phyloP scores from a whole-genome alignment of 345 rosid species.

The Geranium brycei region DNA sequence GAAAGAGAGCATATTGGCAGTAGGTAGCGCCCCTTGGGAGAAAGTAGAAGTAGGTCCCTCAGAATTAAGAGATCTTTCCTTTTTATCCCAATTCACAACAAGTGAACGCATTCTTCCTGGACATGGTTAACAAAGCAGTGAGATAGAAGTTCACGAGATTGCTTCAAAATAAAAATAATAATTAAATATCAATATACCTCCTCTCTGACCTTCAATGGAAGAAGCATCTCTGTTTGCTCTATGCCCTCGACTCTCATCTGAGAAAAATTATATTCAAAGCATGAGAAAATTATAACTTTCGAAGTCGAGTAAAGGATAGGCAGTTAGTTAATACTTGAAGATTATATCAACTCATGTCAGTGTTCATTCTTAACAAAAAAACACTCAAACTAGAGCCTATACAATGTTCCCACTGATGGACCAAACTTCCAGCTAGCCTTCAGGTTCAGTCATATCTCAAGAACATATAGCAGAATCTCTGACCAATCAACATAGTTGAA shows the following conservation, averaged over 20 bases:
- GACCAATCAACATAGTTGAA: neutral
- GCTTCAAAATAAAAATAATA: slow-evolving; percentile 8
- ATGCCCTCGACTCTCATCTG: slow-evolving; percentile 53
- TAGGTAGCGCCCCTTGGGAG: slow-evolving; percentile 30
- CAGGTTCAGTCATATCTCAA: neutral
- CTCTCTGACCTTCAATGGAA: slow-evolving; percentile 42
- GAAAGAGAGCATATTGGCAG: slow-evolving; percentile 30
- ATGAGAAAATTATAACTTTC: slow-evolving; percentile 2
- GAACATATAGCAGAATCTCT: neutral
- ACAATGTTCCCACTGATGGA: neutral
- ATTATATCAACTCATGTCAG: neutral
- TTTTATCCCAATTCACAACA: slow-evolving; percentile 58
- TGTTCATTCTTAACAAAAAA: neutral
- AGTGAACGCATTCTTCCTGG: slow-evolving; percentile 58
- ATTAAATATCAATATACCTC: slow-evolving; percentile 39
- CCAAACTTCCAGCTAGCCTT: neutral
- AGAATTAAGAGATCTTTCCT: slow-evolving; percentile 41
- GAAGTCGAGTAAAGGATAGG: neutral
- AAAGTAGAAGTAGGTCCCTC: slow-evolving; percentile 37
- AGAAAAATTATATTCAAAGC: slow-evolving; percentile 9
- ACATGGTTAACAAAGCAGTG: slow-evolving; percentile 5
- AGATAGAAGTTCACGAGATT: slow-evolving; percentile 9
- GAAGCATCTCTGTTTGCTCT: slow-evolving; percentile 41
- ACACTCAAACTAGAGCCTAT: neutral
- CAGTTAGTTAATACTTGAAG: neutral